Base-by-base conservation (phyloP, 306 rosid genomes). In the Cucurbita argyrosperma region DNA sequence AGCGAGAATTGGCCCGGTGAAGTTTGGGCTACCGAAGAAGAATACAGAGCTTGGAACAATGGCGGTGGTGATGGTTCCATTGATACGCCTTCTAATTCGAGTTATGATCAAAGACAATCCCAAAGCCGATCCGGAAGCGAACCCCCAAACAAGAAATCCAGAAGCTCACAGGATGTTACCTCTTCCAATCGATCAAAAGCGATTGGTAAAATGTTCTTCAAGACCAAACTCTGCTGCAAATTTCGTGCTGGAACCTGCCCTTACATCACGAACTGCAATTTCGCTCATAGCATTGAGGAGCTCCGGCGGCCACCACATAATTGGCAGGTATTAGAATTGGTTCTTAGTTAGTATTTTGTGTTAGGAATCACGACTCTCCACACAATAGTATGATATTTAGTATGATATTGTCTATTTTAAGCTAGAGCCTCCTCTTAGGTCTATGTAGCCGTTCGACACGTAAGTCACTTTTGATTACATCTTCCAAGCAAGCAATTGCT, bases 11-110 rank as follows among this genome's bases (percentile, higher is more conserved):
- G 99, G 99, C 70, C 90, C 0, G 65, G 72, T 1, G 99, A 95
- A 6, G 90, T 87, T 69, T 95, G 99, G 99, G 99, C 99, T 0
- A 95, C 99, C 1, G 99, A 95, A 62, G 99, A 95, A 1, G 99
- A 95, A 63, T 95, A 95, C 77, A 79, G 91, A 45, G 90, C 83
- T 81, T 95, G 95, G 95, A 87, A 84, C 85, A 88, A 83, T 13
- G 78, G 80, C 56, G 75, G 45, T 0, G 75, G 45, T 0, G 88
- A 81, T 5, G 77, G 77, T 10, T 73, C 76, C 7, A 79, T 76
- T 0, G 98, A 93, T 59, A 80, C 90, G 5, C 85, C 91, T 46
- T 79, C 95, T 4, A 90, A 92, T 81, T 88, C 92, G n/a, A 90
- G 72, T 77, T 87, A 82, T 75, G 96, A 90, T 15, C 89, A 80